These are phyloP conservation scores for Penicillium sp. DNA, from an alignment of 2,329 filamentous ascomycete genomes.

Conservation along the genomic window DNA sequence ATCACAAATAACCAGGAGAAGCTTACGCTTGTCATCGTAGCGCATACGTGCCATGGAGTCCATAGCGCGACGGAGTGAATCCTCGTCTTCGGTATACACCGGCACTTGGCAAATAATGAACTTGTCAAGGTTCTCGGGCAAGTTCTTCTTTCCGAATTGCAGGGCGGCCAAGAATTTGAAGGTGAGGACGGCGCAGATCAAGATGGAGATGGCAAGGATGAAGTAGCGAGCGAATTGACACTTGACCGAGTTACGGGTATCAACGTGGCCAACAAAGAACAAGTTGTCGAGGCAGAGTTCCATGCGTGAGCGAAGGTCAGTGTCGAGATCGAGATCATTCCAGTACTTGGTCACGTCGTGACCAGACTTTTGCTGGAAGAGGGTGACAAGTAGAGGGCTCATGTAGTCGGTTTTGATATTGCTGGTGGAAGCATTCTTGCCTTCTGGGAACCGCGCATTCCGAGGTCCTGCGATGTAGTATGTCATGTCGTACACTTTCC, in stretches of 20 bases:
- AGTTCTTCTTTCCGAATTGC: slow-evolving; percentile 87
- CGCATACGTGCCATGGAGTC: slow-evolving; percentile 94
- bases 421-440: slow-evolving; percentile 51
- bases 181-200: slow-evolving; percentile 79
- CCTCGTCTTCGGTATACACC: slow-evolving; percentile 97
- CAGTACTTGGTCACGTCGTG: slow-evolving; percentile 83
- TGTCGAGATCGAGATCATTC: slow-evolving; percentile 68
- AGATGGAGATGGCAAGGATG: slow-evolving; percentile 78
- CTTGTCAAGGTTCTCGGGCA: slow-evolving; percentile 96
- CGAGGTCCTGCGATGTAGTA: slow-evolving; percentile 79
- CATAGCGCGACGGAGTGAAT: slow-evolving; percentile 93
- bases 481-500: slow-evolving; percentile 86
- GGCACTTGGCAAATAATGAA: slow-evolving; percentile 98
- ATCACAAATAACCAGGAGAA: slow-evolving; percentile 95
- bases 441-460: slow-evolving; percentile 60
- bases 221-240: slow-evolving; percentile 92
- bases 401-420: slow-evolving; percentile 75
- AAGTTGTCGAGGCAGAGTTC: slow-evolving; percentile 86
- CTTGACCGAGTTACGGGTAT: slow-evolving; percentile 82
- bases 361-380: slow-evolving; percentile 79
- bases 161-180: slow-evolving; percentile 98
- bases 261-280: slow-evolving; percentile 90
- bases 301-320: slow-evolving; percentile 68
- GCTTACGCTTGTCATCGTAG: slow-evolving; percentile 94
- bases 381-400: slow-evolving; percentile 70